Evolutionary conservation across 768 basidiomycete species (phyloP).

Genomic region (Lentinus brumalis): DNA sequence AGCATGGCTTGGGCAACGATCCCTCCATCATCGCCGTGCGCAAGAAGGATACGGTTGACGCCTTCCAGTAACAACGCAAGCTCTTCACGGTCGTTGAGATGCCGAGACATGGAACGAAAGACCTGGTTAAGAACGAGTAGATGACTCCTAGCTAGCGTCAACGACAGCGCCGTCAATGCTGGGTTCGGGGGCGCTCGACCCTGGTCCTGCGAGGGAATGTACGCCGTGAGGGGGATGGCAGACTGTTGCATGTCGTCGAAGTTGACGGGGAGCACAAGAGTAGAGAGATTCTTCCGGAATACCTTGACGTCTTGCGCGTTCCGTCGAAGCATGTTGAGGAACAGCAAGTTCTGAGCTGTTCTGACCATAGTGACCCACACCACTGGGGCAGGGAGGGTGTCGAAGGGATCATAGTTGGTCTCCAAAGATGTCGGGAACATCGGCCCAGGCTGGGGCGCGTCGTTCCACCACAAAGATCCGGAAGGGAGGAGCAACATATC

Average conservation of each 20-base stretch:
- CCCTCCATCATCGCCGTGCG: constrained; percentile 74
- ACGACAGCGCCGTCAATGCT: constrained; percentile 48
- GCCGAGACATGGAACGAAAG: constrained; percentile 70
- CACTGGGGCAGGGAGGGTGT: constrained; percentile 42
- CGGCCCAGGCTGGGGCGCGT: constrained; percentile 52
- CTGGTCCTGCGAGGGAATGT: constrained; percentile 12
- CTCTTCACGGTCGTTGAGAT: constrained; percentile 70
- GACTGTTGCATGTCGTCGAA: constrained; percentile 39
- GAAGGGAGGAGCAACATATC: constrained; percentile 70
- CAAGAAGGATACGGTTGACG: constrained; percentile 65
- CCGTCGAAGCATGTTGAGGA: constrained; percentile 62
- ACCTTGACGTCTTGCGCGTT: constrained; percentile 69
- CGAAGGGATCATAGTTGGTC: constrained; percentile 23
- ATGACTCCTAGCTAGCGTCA: constrained; percentile 68
- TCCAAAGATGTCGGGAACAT: constrained; percentile 61
- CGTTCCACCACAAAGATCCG: constrained; percentile 68
- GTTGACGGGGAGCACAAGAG: constrained; percentile 58
- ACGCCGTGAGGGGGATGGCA: constrained; percentile 45
- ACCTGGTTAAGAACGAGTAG: constrained; percentile 68
- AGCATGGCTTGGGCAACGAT: constrained; percentile 75
- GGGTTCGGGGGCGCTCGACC: constrained; percentile 16
- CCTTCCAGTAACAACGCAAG: constrained; percentile 68
- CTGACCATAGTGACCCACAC: constrained; percentile 64
- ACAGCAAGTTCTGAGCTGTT: constrained; percentile 70
- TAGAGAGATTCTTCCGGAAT: constrained; percentile 64